Conservation (phyloP, 805 yeast genomes). For the Wickerhamiella spandovensis region DNA sequence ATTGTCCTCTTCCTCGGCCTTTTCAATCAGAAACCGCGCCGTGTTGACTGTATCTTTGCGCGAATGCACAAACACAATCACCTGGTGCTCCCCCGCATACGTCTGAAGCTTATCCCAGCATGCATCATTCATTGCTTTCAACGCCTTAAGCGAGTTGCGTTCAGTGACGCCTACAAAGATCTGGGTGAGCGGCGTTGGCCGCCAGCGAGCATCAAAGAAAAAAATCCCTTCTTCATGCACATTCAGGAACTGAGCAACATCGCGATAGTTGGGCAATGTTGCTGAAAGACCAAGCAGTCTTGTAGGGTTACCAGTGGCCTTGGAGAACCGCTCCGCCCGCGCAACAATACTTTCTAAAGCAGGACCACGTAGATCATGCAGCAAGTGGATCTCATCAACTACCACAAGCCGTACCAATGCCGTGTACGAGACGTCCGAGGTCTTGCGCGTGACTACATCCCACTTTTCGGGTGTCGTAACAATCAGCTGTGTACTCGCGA, state of each 20-base stretch:
- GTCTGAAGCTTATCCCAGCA: slow-evolving; percentile 72
- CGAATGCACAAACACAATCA: slow-evolving; percentile 85
- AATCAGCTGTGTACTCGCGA: slow-evolving; percentile 62
- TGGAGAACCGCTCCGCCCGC: slow-evolving; percentile 41
- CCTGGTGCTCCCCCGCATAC: slow-evolving; percentile 47
- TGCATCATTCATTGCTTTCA: slow-evolving; percentile 78
- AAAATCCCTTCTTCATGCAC: slow-evolving; percentile 51
- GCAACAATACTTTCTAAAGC: slow-evolving; percentile 81
- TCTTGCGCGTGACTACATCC: slow-evolving; percentile 89
- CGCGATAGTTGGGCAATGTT: slow-evolving; percentile 76
- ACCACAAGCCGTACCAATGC: slow-evolving; percentile 56
- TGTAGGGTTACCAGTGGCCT: slow-evolving; percentile 32
- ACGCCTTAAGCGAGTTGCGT: slow-evolving; percentile 59
- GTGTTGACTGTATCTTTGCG: slow-evolving; percentile 85
- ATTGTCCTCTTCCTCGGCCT: slow-evolving; percentile 60
- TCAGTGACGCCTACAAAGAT: slow-evolving; percentile 82
- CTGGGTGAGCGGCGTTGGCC: slow-evolving; percentile 90
- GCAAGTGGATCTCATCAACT: slow-evolving; percentile 82
- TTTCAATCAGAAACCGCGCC: slow-evolving; percentile 53
- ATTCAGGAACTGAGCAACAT: slow-evolving; percentile 69
- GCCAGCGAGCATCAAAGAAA: slow-evolving; percentile 65
- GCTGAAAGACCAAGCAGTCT: slow-evolving; percentile 84
- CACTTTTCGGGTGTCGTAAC: slow-evolving; percentile 96
- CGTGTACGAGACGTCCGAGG: slow-evolving; percentile 50
- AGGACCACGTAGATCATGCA: slow-evolving; percentile 93